Evolutionary conservation across 352 stramenopile species (phyloP).

Genomic region (Hyaloperonospora arabidopsidis): DNA sequence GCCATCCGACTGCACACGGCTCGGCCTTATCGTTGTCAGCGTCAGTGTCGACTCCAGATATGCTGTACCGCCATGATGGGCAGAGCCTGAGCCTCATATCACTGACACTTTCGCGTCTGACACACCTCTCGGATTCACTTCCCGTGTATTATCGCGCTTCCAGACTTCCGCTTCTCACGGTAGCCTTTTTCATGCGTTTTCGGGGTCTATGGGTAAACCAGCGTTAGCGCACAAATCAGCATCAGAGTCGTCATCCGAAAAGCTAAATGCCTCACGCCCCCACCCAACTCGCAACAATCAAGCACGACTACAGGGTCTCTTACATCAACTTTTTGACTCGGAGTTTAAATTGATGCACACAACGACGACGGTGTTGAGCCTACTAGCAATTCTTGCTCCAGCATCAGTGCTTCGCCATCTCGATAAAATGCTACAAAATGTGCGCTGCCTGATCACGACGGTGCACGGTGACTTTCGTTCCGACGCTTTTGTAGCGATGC

Average conservation of each 20-base stretch:
- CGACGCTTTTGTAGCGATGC: slow-evolving; percentile 50
- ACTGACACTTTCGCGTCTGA: slow-evolving; percentile 14
- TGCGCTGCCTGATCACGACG: slow-evolving; percentile 45
- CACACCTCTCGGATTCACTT: slow-evolving; percentile 43
- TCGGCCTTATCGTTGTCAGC: slow-evolving; percentile 20
- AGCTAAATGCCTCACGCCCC: slow-evolving; percentile 7
- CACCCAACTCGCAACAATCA: slow-evolving; percentile 26
- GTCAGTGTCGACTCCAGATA: slow-evolving; percentile 22
- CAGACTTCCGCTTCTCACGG: slow-evolving; percentile 42
- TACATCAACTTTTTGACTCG: slow-evolving; percentile 47
- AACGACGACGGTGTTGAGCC: slow-evolving; percentile 46
- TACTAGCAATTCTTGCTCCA: slow-evolving; percentile 47
- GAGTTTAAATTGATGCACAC: slow-evolving; percentile 56
- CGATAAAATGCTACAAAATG: slow-evolving; percentile 30
- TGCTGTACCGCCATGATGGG: slow-evolving; percentile 17
- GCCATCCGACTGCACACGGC: slow-evolving; percentile 14
- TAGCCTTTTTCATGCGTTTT: slow-evolving; percentile 53
- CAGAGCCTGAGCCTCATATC: slow-evolving; percentile 5
- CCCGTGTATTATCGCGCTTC: slow-evolving; percentile 67
- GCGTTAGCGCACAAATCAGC: slow-evolving; percentile 10
- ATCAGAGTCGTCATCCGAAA: slow-evolving; percentile 4
- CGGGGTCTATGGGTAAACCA: slow-evolving; percentile 29
- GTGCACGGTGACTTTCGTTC: slow-evolving; percentile 53
- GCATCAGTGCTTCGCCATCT: slow-evolving; percentile 31
- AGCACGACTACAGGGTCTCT: slow-evolving; percentile 27